Evolutionary conservation across 2,329 filamentous ascomycete genomes (phyloP).

Genomic region (Pseudogymnoascus sp.): DNA sequence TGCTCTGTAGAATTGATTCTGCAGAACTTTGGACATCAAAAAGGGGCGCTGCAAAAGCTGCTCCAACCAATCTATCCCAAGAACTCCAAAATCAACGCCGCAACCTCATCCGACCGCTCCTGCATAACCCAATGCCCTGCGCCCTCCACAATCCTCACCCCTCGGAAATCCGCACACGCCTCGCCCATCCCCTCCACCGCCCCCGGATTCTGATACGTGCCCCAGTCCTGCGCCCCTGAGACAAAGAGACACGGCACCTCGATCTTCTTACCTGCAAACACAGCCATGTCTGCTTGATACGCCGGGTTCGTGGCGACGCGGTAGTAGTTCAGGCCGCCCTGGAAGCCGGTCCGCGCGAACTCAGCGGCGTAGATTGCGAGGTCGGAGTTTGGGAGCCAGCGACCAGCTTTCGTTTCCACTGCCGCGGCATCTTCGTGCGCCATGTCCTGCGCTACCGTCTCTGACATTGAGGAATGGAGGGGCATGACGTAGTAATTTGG

Average conservation of each 20-base stretch:
- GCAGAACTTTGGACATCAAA: background rate
- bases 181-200: constrained; percentile 50
- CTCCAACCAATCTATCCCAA: constrained; percentile 10
- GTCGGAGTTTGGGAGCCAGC: constrained; percentile 53
- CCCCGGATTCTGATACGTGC: constrained; percentile 59
- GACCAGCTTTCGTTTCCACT: constrained; percentile 30
- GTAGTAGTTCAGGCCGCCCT: constrained; percentile 63
- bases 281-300: constrained; percentile 42
- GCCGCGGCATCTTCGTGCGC: constrained; percentile 36
- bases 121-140: constrained; percentile 67
- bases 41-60: background rate
- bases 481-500: constrained; percentile 66
- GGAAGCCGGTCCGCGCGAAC: constrained; percentile 56
- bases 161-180: constrained; percentile 47
- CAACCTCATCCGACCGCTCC: constrained; percentile 51
- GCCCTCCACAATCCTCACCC: constrained; percentile 45
- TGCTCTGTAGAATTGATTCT: background rate
- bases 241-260: constrained; percentile 56
- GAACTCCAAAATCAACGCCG: constrained; percentile 40
- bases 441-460: constrained; percentile 50
- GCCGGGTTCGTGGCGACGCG: constrained; percentile 47
- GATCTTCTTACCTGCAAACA: constrained; percentile 55
- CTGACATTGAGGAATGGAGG: constrained; percentile 49
- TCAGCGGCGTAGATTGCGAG: constrained; percentile 54
- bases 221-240: constrained; percentile 59